Evolutionary conservation across 2,329 filamentous ascomycete genomes (phyloP).

Genomic region (Cladorrhinum sp.): DNA sequence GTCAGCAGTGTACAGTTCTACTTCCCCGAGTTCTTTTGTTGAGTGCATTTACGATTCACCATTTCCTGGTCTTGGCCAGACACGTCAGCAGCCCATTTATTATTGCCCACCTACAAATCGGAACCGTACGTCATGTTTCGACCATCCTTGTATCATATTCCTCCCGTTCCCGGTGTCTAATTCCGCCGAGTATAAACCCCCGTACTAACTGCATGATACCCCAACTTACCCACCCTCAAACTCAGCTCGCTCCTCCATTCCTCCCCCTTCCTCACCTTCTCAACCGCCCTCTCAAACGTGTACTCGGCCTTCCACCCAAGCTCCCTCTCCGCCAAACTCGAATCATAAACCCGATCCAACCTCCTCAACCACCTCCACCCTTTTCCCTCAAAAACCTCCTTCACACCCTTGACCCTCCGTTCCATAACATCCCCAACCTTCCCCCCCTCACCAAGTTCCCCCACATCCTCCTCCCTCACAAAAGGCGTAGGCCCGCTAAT

Average conservation of each 20-base stretch:
- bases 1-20: too few species aligned
- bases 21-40: too few species aligned
- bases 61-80: too few species aligned
- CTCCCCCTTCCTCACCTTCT: conserved; percentile 34
- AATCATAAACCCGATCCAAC: conserved; percentile 47
- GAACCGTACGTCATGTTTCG: too few species aligned
- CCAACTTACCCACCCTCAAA: conserved; percentile 39
- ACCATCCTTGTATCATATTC: too few species aligned
- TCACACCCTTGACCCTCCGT: conserved; percentile 28
- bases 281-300: conserved; percentile 38
- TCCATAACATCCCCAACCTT: conserved; percentile 29
- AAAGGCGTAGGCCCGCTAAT: conserved; percentile 45
- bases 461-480: conserved; percentile 32
- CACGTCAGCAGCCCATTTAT: too few species aligned
- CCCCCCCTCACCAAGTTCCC: conserved; percentile 34
- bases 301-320: conserved; percentile 43
- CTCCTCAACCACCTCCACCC: conserved; percentile 39
- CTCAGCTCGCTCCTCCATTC: conserved; percentile 41
- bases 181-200: conserved; percentile 41
- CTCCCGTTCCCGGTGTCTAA: too few species aligned
- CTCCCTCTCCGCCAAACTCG: conserved; percentile 39
- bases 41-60: too few species aligned
- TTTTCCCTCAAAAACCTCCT: conserved; percentile 21
- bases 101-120: too few species aligned
- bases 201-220: conserved; percentile 42